Percentiles rank a stretch among this genome's conserved stretches.
phyloP scores from a whole-genome alignment of 2,329 filamentous ascomycete genomes.

The Ceratocystis albifundus region DNA sequence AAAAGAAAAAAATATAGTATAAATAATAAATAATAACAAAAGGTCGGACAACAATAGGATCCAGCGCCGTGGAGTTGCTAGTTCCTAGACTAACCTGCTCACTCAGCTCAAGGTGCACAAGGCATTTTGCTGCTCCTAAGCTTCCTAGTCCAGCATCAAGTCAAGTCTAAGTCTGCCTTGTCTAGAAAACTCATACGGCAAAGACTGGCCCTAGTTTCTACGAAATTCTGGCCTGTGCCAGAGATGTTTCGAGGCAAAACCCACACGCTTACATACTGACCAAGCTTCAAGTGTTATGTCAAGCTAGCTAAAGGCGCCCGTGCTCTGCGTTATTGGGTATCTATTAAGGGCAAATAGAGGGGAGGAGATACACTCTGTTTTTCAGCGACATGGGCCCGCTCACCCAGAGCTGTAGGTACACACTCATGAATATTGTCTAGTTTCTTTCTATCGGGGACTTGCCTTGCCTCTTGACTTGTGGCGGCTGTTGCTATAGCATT shows the following conservation, averaged over 20 bases:
- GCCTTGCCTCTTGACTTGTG: not conserved
- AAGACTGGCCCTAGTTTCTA: not conserved
- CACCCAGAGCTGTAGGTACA: too few relatives aligned
- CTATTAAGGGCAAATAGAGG: not conserved
- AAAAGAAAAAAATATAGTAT: too few relatives aligned
- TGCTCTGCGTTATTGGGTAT: not conserved
- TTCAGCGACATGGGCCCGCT: not conserved
- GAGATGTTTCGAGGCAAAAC: not conserved
- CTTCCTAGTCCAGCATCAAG: not conserved
- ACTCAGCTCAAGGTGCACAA: not conserved
- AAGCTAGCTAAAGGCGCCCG: not conserved
- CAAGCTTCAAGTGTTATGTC: not conserved
- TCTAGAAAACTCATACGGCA: not conserved
- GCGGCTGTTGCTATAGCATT: conserved; percentile 1
- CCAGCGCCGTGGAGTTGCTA: too few relatives aligned
- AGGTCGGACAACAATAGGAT: too few relatives aligned
- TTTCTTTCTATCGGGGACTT: not conserved
- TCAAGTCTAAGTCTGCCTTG: not conserved
- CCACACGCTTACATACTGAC: not conserved
- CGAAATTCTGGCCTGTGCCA: not conserved
- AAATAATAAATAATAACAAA: too few relatives aligned
- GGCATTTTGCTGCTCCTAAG: not conserved
- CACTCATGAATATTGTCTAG: too few relatives aligned
- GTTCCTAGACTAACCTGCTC: too few relatives aligned
- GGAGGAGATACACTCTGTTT: not conserved